These are phyloP conservation scores for Colletotrichum liriopes DNA, from an alignment of 2,329 filamentous ascomycete species.

Conservation along the genomic window DNA sequence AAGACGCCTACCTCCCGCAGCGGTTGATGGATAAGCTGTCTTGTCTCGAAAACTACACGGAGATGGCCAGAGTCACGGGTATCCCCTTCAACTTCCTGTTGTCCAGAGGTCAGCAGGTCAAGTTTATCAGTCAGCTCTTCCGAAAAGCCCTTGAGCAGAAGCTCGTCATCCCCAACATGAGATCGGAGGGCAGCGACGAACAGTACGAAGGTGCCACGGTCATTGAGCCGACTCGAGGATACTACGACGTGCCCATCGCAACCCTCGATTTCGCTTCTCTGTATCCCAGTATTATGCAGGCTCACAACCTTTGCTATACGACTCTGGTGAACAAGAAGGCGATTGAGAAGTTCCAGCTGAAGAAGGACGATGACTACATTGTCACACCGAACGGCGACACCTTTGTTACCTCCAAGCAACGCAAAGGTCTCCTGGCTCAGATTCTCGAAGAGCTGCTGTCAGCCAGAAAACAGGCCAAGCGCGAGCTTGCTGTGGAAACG, in stretches of 20 bases:
- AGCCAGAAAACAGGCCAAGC: slow-evolving; percentile 96
- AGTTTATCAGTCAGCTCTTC: slow-evolving; percentile 97
- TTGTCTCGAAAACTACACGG: slow-evolving; percentile 98
- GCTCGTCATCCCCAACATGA: slow-evolving; percentile 92
- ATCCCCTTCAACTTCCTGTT: slow-evolving; percentile 97
- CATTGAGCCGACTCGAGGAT: slow-evolving; percentile 93
- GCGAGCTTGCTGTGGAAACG: slow-evolving; percentile 88
- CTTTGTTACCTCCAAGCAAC: slow-evolving; percentile 89
- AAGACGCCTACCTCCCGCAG: slow-evolving; percentile 96
- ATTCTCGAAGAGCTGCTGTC: slow-evolving; percentile 94
- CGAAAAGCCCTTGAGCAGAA: slow-evolving; percentile 94
- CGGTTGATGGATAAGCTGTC: slow-evolving; percentile 97
- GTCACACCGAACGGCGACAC: slow-evolving; percentile 94
- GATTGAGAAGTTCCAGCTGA: slow-evolving; percentile 82
- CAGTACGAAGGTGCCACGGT: slow-evolving; percentile 98
- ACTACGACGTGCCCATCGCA: slow-evolving; percentile 95
- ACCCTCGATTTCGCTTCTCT: slow-evolving; percentile 99
- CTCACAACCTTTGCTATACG: slow-evolving; percentile 98
- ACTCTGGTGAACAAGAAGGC: slow-evolving; percentile 86
- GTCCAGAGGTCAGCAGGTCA: slow-evolving; percentile 94
- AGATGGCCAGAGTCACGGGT: slow-evolving; percentile 99
- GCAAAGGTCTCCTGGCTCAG: slow-evolving; percentile 93
- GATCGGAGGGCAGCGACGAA: slow-evolving; percentile 80
- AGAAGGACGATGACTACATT: slow-evolving; percentile 96
- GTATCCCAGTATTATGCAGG: slow-evolving; percentile 98